Evolutionary conservation across 164 flowering plant species (phyloP).

Genomic region (Vitis rupestris): DNA sequence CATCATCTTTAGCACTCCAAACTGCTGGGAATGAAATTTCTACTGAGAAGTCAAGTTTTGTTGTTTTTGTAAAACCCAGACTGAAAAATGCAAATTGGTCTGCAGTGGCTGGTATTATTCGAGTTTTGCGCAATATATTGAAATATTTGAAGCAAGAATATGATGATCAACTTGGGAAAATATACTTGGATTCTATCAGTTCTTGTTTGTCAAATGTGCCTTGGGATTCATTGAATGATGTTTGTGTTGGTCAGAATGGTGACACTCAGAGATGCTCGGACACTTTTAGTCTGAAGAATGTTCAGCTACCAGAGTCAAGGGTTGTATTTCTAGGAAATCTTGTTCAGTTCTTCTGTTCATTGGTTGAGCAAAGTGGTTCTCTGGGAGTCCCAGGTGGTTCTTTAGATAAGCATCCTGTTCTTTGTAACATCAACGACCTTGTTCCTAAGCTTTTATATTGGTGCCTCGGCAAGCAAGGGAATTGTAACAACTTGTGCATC

Average conservation of each 20-base stretch:
- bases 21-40: constrained; percentile 12
- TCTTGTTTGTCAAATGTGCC: constrained; percentile 36
- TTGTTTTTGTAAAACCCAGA: constrained; percentile 17
- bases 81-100: constrained; percentile 44
- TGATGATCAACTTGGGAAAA: constrained; percentile 29
- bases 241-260: constrained; percentile 13
- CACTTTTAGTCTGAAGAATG: constrained; percentile 7
- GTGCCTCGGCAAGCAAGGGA: constrained; percentile 43
- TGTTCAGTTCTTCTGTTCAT: constrained; percentile 69
- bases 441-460: constrained; percentile 54
- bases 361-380: constrained; percentile 33
- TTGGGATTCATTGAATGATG: constrained; percentile 42
- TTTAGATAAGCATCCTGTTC: constrained; percentile 22
- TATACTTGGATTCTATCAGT: constrained; percentile 35
- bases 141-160: constrained; percentile 51
- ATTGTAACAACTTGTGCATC: constrained; percentile 17
- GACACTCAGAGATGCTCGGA: constrained; percentile 14
- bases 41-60: constrained; percentile 12
- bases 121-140: constrained; percentile 50
- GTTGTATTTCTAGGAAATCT: constrained; percentile 50
- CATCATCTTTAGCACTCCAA: constrained; percentile 9
- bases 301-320: constrained; percentile 12
- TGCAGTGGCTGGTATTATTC: constrained; percentile 41
- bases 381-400: constrained; percentile 30
- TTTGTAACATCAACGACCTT: constrained; percentile 31